Percentiles rank a stretch among this genome's conserved stretches.
These are phyloP conservation scores for Mycena floridula DNA, from an alignment of 768 basidiomycete species.

Conservation along the genomic window DNA sequence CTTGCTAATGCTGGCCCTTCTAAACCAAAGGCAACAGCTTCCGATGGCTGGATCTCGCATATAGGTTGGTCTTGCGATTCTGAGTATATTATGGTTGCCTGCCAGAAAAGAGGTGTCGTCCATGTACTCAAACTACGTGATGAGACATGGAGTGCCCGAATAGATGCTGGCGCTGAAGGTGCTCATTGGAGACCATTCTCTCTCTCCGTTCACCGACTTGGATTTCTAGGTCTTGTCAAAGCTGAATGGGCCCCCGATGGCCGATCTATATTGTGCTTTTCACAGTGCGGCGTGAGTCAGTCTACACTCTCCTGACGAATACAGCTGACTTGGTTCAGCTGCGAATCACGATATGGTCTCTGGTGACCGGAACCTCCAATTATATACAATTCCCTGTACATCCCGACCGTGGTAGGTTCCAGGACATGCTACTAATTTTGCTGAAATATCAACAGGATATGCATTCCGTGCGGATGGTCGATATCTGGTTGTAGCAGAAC, in stretches of 20 bases:
- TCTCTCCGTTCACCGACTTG: not conserved
- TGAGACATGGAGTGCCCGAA: slow-evolving; percentile 70
- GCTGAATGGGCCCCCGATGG: slow-evolving; percentile 92
- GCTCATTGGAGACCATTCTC: not conserved
- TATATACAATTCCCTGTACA: slow-evolving; percentile 85
- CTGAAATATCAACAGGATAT: slow-evolving; percentile 47
- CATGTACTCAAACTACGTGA: slow-evolving; percentile 77
- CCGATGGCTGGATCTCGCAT: slow-evolving; percentile 57
- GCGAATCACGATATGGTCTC: slow-evolving; percentile 81
- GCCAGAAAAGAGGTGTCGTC: slow-evolving; percentile 62
- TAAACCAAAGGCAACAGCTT: slow-evolving; percentile 20
- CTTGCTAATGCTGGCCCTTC: slow-evolving; percentile 27
- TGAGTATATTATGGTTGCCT: slow-evolving; percentile 78
- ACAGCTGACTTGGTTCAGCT: slow-evolving; percentile 40
- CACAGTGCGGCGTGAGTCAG: slow-evolving; percentile 83
- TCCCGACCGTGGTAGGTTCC: slow-evolving; percentile 60
- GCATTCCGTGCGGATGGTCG: slow-evolving; percentile 75
- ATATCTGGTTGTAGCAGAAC: slow-evolving; percentile 82
- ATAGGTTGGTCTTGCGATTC: slow-evolving; percentile 86
- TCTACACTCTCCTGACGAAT: slow-evolving; percentile 4
- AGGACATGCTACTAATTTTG: slow-evolving; percentile 1
- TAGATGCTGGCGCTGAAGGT: slow-evolving; percentile 78
- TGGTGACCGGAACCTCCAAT: slow-evolving; percentile 66
- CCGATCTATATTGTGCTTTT: slow-evolving; percentile 79
- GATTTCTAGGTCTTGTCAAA: slow-evolving; percentile 55